Evolutionary conservation across 106 monocot genomes (phyloP).

Genomic region (Allium fistulosum): DNA sequence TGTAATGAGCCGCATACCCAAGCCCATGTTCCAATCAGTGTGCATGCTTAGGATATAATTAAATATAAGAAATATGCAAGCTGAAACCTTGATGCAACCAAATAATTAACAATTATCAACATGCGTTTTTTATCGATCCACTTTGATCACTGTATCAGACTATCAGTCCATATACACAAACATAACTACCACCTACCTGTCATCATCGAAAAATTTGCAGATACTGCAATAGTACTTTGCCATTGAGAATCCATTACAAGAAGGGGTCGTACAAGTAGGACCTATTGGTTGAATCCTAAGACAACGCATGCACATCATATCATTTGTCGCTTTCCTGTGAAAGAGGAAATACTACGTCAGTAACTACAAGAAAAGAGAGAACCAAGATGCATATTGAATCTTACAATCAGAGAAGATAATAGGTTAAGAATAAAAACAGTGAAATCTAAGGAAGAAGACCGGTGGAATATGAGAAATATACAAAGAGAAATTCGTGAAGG

Average conservation of each 20-base stretch:
- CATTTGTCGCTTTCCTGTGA: conserved; percentile 77
- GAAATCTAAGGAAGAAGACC: neutral
- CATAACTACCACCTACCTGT: conserved; percentile 47
- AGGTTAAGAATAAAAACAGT: neutral
- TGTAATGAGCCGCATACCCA: too few relatives aligned
- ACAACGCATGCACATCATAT: conserved; percentile 99
- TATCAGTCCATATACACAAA: too few relatives aligned
- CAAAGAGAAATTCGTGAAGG: neutral
- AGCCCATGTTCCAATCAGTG: too few relatives aligned
- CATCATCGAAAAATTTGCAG: conserved; percentile 99
- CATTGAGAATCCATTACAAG: conserved; percentile 79
- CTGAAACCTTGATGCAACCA: too few relatives aligned
- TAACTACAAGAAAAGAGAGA: neutral
- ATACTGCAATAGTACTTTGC: conserved; percentile 95
- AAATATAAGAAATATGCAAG: too few relatives aligned
- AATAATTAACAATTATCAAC: too few relatives aligned
- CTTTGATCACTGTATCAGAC: too few relatives aligned
- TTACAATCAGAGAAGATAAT: neutral
- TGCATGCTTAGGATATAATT: too few relatives aligned
- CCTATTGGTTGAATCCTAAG: conserved; percentile 76
- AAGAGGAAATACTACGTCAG: neutral
- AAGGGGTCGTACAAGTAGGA: conserved; percentile 63
- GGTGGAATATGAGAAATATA: neutral
- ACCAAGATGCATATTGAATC: neutral
- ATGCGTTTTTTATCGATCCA: too few relatives aligned